Base-by-base conservation (phyloP, 2,329 filamentous ascomycete genomes). In the Cercospora nicotianae region DNA sequence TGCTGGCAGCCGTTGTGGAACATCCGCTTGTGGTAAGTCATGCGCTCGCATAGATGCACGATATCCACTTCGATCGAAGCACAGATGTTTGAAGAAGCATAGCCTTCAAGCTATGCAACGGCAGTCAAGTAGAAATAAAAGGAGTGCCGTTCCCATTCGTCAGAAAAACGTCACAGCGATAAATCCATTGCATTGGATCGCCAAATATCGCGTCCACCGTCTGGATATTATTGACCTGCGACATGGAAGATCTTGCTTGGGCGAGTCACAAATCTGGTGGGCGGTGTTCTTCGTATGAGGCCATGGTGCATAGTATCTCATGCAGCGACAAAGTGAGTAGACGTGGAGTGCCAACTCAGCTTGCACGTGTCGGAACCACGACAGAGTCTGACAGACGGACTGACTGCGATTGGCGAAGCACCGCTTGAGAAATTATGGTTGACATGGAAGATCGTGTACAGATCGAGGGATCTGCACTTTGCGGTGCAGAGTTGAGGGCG, bases 1-100 rank as follows among this genome's bases (percentile, higher is more conserved):
- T 57, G 51, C 51, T 57, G 51, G 51, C 51, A 30, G 23, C 23
- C 51, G 51, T 57, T 57, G 51, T 57, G 51, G 23, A 57, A 57
- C n/a, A 30, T 57, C 51, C 28, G 20, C 51, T 28, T 57, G 51
- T n/a, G 8, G 51, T 30, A 57, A 57, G 51, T 57, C 51, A 3
- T 57, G 20, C 23, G 28, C 51, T 57, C 51, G 23, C 51, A 30
- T 26, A 10, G 9, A 18, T 57, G 23, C 51, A 57, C 28, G 51
- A 57, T 28, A 26, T 30, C 51, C 51, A 57, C 51, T 57, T 6
- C 16, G 28, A 16, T 10, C 7, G 13, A 30, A 57, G 28, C 51
- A 57, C 51, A 20, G 51, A 57, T 30, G 28, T 57, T 28, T 6
- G 51, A 30, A 30, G 2, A 57, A 57, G 51, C 10, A 57, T 57